Evolutionary conservation across 2,329 filamentous ascomycete species (phyloP), one percentile per base, ranked within the genome.

Genomic region (Apiospora sp.): DNA sequence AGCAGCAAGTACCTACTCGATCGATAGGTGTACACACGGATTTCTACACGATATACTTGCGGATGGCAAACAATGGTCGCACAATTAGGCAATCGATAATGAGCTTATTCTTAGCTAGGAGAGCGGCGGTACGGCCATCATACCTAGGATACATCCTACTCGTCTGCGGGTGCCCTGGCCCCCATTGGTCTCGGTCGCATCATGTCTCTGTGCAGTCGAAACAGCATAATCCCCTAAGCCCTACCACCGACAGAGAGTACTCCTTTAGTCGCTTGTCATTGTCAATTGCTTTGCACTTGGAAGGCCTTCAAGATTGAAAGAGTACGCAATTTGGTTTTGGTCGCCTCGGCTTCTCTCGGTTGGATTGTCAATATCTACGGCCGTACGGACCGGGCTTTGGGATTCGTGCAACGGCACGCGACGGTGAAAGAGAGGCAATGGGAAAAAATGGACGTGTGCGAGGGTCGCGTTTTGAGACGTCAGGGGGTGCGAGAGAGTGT

Each of bases 401-500:
- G 67, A 48, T 16, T 48, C 13, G 67, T 68, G 67, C 27, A 43
- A 64, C 58, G 58, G 46, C 67, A 46, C 41, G 41, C 67, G 67
- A 68, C 41, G 41, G 43, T 19, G 27, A 13, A 37, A 68, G 37
- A 68, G 37, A 19, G 41, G 67, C 27, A 22, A 30, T 48, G 44
- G 37, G 19, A 43, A 34, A 34, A 44, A 24, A 30, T 48, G 41
- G 44, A 68, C 43, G 41, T 27, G 67, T 68, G 67, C 67, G 43
- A 68, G 67, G 67, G 67, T 68, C 67, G 67, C 67, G 19, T 68
- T 68, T 68, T 37, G 67, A 68, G 67, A 68, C 67, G 67, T 46
- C n/a, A 48, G 43, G 67, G 58, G 58, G 58, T 64, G 58, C 34
- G 34, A n/a, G 58, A 64, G 30, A 27, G 16, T 30, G 24, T 30